These are phyloP conservation scores for Ilex paraguariensis DNA, from an alignment of 305 asterid species.

Conservation along the genomic window DNA sequence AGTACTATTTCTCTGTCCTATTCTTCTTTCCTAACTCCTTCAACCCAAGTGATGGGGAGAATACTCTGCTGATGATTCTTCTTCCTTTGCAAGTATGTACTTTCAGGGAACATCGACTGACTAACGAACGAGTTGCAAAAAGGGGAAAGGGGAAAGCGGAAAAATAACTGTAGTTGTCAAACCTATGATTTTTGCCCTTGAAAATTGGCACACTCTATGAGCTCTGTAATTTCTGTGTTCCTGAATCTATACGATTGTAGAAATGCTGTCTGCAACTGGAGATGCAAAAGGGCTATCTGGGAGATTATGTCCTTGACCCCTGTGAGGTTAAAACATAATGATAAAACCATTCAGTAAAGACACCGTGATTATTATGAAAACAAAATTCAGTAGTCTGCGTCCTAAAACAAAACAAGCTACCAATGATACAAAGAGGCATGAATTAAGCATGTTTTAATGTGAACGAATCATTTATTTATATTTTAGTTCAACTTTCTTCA, in stretches of 20 bases:
- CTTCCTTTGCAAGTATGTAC: conserved; percentile 27
- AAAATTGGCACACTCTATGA: conserved; percentile 23
- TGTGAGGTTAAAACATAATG: conserved; percentile 18
- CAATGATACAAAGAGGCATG: no score
- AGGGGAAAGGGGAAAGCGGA: conserved; percentile 13
- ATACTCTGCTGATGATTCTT: conserved; percentile 27
- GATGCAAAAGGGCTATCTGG: conserved; percentile 70
- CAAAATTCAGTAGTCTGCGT: no score
- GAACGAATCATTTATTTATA: no score
- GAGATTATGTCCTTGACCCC: conserved; percentile 51
- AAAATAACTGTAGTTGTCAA: conserved; percentile 23
- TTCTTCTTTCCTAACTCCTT: conserved; percentile 20
- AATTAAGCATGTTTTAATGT: no score
- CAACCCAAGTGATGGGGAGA: conserved; percentile 22
- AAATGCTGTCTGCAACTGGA: conserved; percentile 37
- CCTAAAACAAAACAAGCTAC: no score
- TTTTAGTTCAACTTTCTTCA: no score
- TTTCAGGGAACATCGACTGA: conserved; percentile 19
- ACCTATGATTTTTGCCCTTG: conserved; percentile 26
- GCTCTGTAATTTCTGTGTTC: conserved; percentile 17
- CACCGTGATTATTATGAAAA: no score
- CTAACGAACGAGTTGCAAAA: conserved; percentile 17
- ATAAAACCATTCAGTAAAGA: background rate
- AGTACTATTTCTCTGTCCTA: conserved; percentile 18
- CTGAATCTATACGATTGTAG: conserved; percentile 44